Percentiles rank a stretch among this genome's conserved stretches.
These are phyloP conservation scores for Mesotaenium endlicherianum DNA, from an alignment of 139 green algal genomes.

Conservation along the genomic window DNA sequence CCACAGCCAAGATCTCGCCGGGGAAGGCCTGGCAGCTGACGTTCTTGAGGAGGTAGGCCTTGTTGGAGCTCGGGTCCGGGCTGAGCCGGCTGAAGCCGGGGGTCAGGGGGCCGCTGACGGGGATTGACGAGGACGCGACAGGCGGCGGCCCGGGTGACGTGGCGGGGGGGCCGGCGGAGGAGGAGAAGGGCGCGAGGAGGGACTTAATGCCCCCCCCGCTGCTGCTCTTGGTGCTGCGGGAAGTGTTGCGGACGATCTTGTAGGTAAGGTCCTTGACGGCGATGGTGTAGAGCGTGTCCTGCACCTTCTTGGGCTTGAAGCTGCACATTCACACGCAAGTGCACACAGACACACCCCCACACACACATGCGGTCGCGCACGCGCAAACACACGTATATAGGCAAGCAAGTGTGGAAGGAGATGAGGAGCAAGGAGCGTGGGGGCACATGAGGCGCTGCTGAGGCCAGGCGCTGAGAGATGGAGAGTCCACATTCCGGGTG, in stretches of 20 bases:
- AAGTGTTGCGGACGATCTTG: neutral
- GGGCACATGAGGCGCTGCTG: no score
- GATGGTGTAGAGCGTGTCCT: neutral
- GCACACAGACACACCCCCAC: no score
- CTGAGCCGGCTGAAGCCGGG: neutral
- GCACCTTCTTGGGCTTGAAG: neutral
- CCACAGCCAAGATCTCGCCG: slow-evolving; percentile 50
- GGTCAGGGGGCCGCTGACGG: neutral
- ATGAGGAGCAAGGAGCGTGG: no score
- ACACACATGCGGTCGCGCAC: no score
- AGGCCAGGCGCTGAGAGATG: no score
- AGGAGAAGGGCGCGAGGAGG: neutral
- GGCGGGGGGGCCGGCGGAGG: neutral
- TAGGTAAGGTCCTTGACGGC: slow-evolving; percentile 8
- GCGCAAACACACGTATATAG: no score
- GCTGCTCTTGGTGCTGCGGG: neutral
- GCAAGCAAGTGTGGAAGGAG: no score
- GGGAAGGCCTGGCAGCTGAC: neutral
- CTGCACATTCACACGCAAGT: no score
- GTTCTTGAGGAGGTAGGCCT: neutral
- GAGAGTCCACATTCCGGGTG: no score
- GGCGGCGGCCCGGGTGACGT: neutral
- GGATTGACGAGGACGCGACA: neutral
- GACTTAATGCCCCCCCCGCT: no score
- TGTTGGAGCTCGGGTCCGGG: neutral